Conservation (phyloP, 2,329 filamentous ascomycete genomes). For the Penicillium concentricum region DNA sequence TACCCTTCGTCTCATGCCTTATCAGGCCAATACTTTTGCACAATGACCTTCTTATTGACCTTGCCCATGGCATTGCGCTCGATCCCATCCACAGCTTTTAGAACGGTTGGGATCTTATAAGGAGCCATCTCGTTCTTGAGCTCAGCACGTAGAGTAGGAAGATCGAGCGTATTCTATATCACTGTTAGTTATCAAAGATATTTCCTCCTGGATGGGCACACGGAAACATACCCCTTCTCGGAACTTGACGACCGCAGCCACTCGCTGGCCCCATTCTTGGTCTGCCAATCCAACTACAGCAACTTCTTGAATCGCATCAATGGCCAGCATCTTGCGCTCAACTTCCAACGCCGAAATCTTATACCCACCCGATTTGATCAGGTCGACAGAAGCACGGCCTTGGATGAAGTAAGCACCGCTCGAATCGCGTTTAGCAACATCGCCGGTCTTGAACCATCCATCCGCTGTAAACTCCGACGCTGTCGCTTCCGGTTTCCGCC, state of each 20-base stretch:
- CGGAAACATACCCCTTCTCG: constrained; percentile 32
- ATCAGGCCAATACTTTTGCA: constrained; percentile 41
- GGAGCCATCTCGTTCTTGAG: constrained; percentile 60
- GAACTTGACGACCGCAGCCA: constrained; percentile 53
- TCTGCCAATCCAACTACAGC: constrained; percentile 56
- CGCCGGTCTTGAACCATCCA: constrained; percentile 52
- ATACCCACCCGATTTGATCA: constrained; percentile 58
- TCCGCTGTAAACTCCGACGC: constrained; percentile 47
- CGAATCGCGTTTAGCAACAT: constrained; percentile 40
- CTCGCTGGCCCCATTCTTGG: constrained; percentile 55
- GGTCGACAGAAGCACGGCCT: constrained; percentile 53
- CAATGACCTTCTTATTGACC: constrained; percentile 45
- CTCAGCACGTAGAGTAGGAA: constrained; percentile 32
- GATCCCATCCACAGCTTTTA: constrained; percentile 70
- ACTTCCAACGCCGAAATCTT: constrained; percentile 57
- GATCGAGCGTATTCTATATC: constrained; percentile 27
- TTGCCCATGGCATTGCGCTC: constrained; percentile 80
- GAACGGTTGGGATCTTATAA: constrained; percentile 91
- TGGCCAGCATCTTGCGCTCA: constrained; percentile 52
- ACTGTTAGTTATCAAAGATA: not conserved
- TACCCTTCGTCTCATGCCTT: constrained; percentile 9
- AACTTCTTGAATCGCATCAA: constrained; percentile 52
- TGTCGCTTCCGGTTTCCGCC: constrained; percentile 47
- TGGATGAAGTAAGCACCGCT: constrained; percentile 53
- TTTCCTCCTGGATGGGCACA: not conserved